phyloP scores from a whole-genome alignment of 768 basidiomycete species.

The Hypholoma sublateritium region DNA sequence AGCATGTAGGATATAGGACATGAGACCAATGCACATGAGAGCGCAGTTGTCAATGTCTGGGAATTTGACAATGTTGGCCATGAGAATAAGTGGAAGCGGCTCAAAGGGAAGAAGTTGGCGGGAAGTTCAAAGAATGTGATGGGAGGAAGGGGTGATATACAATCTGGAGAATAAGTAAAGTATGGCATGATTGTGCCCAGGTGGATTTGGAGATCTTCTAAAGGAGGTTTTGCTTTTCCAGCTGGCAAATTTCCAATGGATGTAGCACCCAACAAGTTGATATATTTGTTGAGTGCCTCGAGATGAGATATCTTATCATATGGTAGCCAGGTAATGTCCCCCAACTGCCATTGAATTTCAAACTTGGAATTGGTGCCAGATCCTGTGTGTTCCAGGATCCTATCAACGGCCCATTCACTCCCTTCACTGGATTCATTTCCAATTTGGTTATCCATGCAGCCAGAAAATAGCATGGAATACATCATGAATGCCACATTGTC shows the following conservation, averaged over 20 bases:
- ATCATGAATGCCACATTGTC: slow-evolving; percentile 16
- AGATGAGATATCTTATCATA: slow-evolving; percentile 1
- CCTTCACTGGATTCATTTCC: neutral
- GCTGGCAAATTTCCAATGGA: slow-evolving; percentile 3
- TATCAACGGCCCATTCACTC: slow-evolving; percentile 25
- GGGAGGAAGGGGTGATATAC: neutral
- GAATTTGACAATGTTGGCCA: neutral
- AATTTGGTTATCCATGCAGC: slow-evolving; percentile 20
- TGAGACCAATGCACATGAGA: neutral
- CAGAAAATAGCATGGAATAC: slow-evolving; percentile 36
- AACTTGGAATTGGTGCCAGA: slow-evolving; percentile 12
- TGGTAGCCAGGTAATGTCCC: slow-evolving; percentile 27
- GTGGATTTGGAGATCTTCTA: slow-evolving; percentile 2
- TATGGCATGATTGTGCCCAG: neutral
- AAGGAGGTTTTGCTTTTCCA: neutral
- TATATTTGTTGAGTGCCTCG: slow-evolving; percentile 17
- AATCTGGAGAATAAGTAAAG: neutral
- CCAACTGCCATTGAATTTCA: slow-evolving; percentile 21
- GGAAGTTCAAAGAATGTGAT: neutral
- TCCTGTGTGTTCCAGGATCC: slow-evolving; percentile 20
- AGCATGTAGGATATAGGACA: neutral
- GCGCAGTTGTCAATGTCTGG: neutral
- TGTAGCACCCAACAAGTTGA: slow-evolving; percentile 26
- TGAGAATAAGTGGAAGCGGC: neutral
- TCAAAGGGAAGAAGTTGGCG: neutral